phyloP scores from a whole-genome alignment of 2,329 filamentous ascomycete species.

The Ophiostoma tasmaniense region DNA sequence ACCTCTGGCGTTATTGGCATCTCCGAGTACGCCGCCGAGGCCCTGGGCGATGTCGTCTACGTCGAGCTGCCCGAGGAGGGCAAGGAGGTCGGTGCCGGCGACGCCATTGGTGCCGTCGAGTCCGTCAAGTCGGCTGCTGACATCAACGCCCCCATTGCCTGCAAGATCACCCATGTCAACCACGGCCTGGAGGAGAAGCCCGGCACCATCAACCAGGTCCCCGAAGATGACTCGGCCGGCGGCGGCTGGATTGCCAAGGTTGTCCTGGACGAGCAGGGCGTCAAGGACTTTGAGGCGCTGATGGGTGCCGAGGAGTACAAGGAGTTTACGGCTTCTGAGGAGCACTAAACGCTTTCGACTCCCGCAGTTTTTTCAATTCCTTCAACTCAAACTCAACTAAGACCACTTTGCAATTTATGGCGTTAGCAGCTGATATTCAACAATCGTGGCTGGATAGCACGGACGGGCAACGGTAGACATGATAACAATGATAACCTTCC shows the following conservation, averaged over 20 bases:
- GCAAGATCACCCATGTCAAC: slow-evolving; percentile 70
- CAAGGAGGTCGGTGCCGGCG: slow-evolving; percentile 62
- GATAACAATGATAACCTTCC: background rate
- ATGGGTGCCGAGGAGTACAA: slow-evolving; percentile 75
- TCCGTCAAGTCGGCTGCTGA: slow-evolving; percentile 98
- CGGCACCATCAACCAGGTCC: slow-evolving; percentile 76
- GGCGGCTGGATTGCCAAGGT: slow-evolving; percentile 94
- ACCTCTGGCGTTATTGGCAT: slow-evolving; percentile 79
- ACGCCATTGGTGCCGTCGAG: slow-evolving; percentile 89
- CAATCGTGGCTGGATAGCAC: slow-evolving; percentile 6
- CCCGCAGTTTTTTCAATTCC: background rate
- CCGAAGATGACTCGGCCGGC: slow-evolving; percentile 65
- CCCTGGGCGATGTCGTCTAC: slow-evolving; percentile 93
- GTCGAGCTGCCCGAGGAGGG: slow-evolving; percentile 79
- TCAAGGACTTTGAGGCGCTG: slow-evolving; percentile 62
- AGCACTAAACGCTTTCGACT: slow-evolving; percentile 21
- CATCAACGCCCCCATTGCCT: slow-evolving; percentile 80
- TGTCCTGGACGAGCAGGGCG: slow-evolving; percentile 57
- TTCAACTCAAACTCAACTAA: background rate
- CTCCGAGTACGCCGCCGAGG: slow-evolving; percentile 81
- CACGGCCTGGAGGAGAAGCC: slow-evolving; percentile 72
- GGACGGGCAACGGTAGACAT: slow-evolving; percentile 4
- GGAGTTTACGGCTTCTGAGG: slow-evolving; percentile 51
- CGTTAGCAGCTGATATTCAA: slow-evolving; percentile 7
- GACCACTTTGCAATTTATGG: slow-evolving; percentile 3